Conservation (phyloP, 371 early-diverging fungal genomes). For the Syncephalis fuscata region DNA sequence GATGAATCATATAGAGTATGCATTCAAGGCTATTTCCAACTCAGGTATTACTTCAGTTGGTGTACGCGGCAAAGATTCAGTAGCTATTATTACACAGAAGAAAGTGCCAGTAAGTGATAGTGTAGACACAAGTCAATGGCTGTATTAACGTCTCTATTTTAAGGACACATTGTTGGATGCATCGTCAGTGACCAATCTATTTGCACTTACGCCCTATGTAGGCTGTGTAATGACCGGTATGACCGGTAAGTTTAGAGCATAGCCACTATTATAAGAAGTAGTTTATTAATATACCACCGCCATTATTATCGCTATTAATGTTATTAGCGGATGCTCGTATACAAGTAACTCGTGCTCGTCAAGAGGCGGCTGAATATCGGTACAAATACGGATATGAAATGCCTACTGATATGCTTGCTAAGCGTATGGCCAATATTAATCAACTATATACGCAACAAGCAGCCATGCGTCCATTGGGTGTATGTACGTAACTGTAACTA, state of each 20-base stretch:
- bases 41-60: slow-evolving; percentile 90
- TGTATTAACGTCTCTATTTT: background rate
- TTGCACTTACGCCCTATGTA: slow-evolving; percentile 80
- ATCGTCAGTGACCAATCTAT: slow-evolving; percentile 83
- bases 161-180: slow-evolving; percentile 94
- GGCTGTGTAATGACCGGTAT: slow-evolving; percentile 97
- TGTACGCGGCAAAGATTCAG: slow-evolving; percentile 84
- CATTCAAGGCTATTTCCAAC: slow-evolving; percentile 96
- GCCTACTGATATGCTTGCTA: slow-evolving; percentile 89
- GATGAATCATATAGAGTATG: slow-evolving; percentile 80
- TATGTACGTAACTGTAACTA: slow-evolving; percentile 19
- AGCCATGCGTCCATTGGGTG: slow-evolving; percentile 94
- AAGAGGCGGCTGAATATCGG: slow-evolving; percentile 94
- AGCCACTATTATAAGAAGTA: no score
- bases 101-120: slow-evolving; percentile 78
- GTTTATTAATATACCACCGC: no score
- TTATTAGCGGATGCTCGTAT: slow-evolving; percentile 76
- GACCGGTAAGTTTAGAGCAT: slow-evolving; percentile 32
- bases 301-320: background rate
- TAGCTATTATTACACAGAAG: slow-evolving; percentile 88
- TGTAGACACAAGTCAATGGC: no score
- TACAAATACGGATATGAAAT: slow-evolving; percentile 98
- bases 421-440: slow-evolving; percentile 92
- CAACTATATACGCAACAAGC: slow-evolving; percentile 99
- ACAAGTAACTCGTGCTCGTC: slow-evolving; percentile 82